Evolutionary conservation across 2,329 filamentous ascomycete genomes (phyloP).

Genomic region (Fusarium paranaense): DNA sequence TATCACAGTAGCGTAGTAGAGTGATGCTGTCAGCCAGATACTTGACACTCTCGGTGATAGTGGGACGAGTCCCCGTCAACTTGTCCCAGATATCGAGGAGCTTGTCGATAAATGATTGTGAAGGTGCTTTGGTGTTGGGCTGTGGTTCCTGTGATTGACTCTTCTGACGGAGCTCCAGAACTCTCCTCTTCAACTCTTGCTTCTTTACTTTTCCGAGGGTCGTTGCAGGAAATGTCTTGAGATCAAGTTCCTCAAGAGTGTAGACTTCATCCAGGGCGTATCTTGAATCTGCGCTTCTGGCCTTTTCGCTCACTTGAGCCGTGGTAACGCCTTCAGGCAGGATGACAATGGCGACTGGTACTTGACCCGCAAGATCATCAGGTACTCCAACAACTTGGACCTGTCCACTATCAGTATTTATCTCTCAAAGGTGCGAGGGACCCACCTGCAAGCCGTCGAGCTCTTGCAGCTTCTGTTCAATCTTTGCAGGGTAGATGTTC

Average conservation of each 20-base stretch:
- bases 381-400: slow-evolving; percentile 57
- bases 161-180: slow-evolving; percentile 31
- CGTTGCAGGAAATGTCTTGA: slow-evolving; percentile 55
- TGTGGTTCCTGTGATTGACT: not conserved
- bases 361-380: slow-evolving; percentile 59
- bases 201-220: slow-evolving; percentile 60
- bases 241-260: slow-evolving; percentile 54
- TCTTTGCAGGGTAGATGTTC: slow-evolving; percentile 54
- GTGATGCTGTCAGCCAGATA: slow-evolving; percentile 53
- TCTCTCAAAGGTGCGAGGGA: not conserved
- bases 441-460: slow-evolving; percentile 48
- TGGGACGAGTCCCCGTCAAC: slow-evolving; percentile 45
- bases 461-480: slow-evolving; percentile 52
- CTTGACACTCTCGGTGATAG: slow-evolving; percentile 40
- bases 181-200: slow-evolving; percentile 46
- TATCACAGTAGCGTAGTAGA: slow-evolving; percentile 52
- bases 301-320: slow-evolving; percentile 45
- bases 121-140: not conserved
- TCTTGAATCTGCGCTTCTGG: slow-evolving; percentile 49
- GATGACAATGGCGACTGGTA: slow-evolving; percentile 58
- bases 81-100: slow-evolving; percentile 47
- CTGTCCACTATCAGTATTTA: slow-evolving; percentile 30
- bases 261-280: slow-evolving; percentile 55
- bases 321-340: slow-evolving; percentile 49
- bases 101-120: slow-evolving; percentile 26